Conservation (phyloP, 2,329 filamentous ascomycete species). For the Xylariaceae sp. region DNA sequence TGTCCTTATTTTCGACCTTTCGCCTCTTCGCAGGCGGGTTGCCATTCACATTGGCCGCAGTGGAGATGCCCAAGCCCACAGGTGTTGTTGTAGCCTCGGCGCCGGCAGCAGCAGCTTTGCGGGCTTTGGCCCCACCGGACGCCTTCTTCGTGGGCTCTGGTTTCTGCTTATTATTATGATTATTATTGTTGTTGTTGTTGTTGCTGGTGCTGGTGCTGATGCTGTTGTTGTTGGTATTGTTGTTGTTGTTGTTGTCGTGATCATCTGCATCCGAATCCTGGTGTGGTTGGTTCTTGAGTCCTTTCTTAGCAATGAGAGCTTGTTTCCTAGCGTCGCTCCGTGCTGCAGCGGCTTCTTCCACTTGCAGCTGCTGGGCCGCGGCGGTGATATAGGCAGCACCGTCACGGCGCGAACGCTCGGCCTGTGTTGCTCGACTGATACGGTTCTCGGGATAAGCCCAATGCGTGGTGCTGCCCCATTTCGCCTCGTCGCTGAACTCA, state of each 20-base stretch:
- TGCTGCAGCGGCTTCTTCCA: conserved; percentile 76
- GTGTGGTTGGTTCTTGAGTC: conserved; percentile 65
- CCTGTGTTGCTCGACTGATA: conserved; percentile 59
- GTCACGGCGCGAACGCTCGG: conserved; percentile 75
- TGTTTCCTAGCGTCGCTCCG: conserved; percentile 84
- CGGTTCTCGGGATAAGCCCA: conserved; percentile 95
- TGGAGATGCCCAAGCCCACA: conserved; percentile 65
- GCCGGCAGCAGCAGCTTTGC: conserved; percentile 57
- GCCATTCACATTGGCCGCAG: conserved; percentile 49
- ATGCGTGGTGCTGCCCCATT: conserved; percentile 85
- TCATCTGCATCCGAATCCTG: conserved; percentile 82
- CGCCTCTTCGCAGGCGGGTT: conserved; percentile 67
- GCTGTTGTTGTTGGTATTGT: too few species aligned
- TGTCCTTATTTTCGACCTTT: conserved; percentile 80
- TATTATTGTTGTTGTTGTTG: too few species aligned
- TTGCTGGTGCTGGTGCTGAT: too few species aligned
- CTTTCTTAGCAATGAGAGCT: conserved; percentile 73
- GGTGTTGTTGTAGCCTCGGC: conserved; percentile 29
- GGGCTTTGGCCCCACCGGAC: conserved; percentile 57
- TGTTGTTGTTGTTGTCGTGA: conserved; percentile 37
- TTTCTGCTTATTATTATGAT: conserved; percentile 36
- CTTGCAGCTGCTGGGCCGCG: conserved; percentile 63
- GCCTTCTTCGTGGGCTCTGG: conserved; percentile 58
- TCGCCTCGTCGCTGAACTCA: conserved; percentile 92
- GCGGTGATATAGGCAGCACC: conserved; percentile 75